Evolutionary conservation across 2,329 filamentous ascomycete genomes (phyloP), one percentile per base, ranked within the genome.

Genomic region (Pseudogymnoascus sp.): DNA sequence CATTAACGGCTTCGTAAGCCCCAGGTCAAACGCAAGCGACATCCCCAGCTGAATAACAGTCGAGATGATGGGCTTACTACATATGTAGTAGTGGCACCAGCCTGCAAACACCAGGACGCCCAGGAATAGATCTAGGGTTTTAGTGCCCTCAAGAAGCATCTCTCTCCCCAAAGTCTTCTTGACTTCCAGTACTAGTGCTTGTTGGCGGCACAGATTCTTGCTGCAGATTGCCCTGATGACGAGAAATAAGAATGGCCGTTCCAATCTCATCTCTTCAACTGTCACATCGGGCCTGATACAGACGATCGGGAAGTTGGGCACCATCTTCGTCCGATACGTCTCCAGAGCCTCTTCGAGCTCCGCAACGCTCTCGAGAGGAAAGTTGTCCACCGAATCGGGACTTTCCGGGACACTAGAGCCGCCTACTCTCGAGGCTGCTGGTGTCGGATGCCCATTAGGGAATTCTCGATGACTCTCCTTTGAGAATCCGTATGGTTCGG

Each of bases 301-400:
- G n/a, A 62, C 60, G n/a, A 64, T 43, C 3, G 63, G 63, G 19
- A 64, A 59, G 49, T 64, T 45, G 1, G 60, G 60, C n/a, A 64
- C 60, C 60, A 64, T 62, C 38, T 45, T 45, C 21, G 45, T 59
- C 45, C 63, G 60, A 38, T 62, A 64, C 6, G 35, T 45, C 19
- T 62, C 60, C 2, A 64, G 43, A 21, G 23, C 43, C 38, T 64
- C 33, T 52, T 64, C 63, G n/a, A 64, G 21, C 29, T 64, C 59
- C 2, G 14, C 60, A 2, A 59, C 49, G 29, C 49, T 55, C 49
- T 55, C 49, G 3, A 55, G 49, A 19, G 49, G 49, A 19, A 55
- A 55, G 49, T 19, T 19, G 49, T 55, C 23, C 6, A 4, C n/a
- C 6, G 29, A 33, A 33, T 55, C 49, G 29, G 49, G 49, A 55